A percentile compares a stretch with the other conserved stretches of the same genome.
These are phyloP conservation scores for Ceratobasidium sp. DNA, from an alignment of 1,284 basidiomycete species.

Conservation along the genomic window DNA sequence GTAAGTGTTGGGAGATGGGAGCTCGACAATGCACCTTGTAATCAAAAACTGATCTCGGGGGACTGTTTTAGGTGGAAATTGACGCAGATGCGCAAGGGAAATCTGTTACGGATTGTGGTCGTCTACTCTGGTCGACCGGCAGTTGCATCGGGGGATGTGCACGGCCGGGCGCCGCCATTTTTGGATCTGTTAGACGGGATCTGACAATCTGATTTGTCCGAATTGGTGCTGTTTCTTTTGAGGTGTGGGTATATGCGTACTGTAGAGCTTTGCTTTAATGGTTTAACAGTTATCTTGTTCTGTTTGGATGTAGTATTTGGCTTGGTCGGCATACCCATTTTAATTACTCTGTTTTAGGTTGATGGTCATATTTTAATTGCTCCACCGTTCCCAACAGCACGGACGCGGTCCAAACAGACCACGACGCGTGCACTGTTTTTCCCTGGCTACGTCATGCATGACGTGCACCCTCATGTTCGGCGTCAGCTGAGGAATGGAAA, in stretches of 20 bases:
- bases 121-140: conserved; percentile 30
- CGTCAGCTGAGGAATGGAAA: background rate
- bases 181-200: conserved; percentile 13
- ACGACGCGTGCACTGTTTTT: background rate
- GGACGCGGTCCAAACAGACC: conserved; percentile 8
- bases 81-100: conserved; percentile 30
- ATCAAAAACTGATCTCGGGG: background rate
- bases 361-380: background rate
- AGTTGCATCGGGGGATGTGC: conserved; percentile 29
- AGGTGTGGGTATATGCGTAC: conserved; percentile 1
- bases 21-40: conserved; percentile 29
- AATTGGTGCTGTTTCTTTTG: background rate
- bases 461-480: background rate
- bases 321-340: background rate
- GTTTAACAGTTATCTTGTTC: background rate
- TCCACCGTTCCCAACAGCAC: background rate
- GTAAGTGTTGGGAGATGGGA: conserved; percentile 24
- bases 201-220: background rate
- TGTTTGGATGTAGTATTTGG: background rate
- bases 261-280: background rate
- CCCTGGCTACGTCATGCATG: conserved; percentile 4
- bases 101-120: conserved; percentile 12
- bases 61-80: conserved; percentile 19
- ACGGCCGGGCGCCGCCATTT: conserved; percentile 7
- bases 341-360: background rate